Conservation (phyloP, 306 rosid species). For the Prunus dulcis region DNA sequence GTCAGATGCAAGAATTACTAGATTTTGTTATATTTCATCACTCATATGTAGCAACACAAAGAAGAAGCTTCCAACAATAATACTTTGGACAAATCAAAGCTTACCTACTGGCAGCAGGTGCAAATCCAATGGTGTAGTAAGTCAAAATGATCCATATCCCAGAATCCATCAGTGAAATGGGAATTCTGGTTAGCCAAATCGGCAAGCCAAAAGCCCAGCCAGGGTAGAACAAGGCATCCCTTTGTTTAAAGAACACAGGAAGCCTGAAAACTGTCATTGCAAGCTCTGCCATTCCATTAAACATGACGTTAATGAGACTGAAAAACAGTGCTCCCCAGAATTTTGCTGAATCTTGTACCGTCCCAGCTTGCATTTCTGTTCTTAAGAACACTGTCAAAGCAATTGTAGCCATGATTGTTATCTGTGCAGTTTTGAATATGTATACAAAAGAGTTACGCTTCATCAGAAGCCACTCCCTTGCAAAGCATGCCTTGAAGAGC, state of each 20-base stretch:
- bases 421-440: conserved; percentile 54
- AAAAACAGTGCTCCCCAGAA: conserved; percentile 57
- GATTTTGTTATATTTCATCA: background rate
- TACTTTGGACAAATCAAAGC: background rate
- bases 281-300: conserved; percentile 32
- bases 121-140: conserved; percentile 53
- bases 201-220: conserved; percentile 31
- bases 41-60: background rate
- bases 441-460: conserved; percentile 61
- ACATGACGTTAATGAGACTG: conserved; percentile 44
- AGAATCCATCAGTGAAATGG: conserved; percentile 27
- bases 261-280: conserved; percentile 23
- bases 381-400: conserved; percentile 53
- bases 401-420: conserved; percentile 41
- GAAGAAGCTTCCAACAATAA: background rate
- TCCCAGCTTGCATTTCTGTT: conserved; percentile 40
- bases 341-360: conserved; percentile 22
- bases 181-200: conserved; percentile 25
- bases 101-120: conserved; percentile 59
- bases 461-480: conserved; percentile 58
- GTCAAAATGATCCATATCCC: conserved; percentile 22
- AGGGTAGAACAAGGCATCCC: conserved; percentile 30
- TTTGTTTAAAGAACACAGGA: conserved; percentile 31
- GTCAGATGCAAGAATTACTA: background rate
- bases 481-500: conserved; percentile 49